Conservation (phyloP, 2,329 filamentous ascomycete species). For the Whalleya microplaca region DNA sequence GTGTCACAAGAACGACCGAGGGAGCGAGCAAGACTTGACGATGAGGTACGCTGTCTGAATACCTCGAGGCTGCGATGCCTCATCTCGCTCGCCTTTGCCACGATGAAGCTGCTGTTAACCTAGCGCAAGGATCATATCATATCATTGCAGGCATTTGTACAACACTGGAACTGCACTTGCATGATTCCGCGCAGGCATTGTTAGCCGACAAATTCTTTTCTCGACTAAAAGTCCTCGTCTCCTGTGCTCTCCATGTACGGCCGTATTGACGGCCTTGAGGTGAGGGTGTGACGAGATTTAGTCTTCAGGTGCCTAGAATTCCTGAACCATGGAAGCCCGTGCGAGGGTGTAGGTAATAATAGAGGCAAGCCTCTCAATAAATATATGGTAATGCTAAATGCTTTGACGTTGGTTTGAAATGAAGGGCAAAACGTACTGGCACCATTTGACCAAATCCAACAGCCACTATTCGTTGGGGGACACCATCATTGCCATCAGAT, state of each 20-base stretch:
- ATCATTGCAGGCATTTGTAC: conserved; percentile 8
- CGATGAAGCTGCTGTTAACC: conserved; percentile 5
- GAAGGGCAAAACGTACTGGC: not conserved
- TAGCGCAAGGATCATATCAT: not conserved
- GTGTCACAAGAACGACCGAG: not conserved
- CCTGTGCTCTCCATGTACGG: conserved; percentile 19
- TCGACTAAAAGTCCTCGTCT: conserved; percentile 8
- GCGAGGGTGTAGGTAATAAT: conserved; percentile 19
- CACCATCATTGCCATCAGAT: not conserved
- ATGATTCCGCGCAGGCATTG: conserved; percentile 3
- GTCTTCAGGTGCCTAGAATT: conserved; percentile 21
- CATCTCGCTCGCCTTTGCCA: not conserved
- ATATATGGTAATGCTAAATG: not conserved
- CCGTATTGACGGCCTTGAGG: conserved; percentile 21
- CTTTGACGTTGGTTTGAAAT: too few relatives aligned
- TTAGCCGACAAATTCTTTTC: conserved; percentile 9
- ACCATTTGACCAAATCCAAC: not conserved
- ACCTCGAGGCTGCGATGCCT: not conserved
- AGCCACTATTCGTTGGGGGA: not conserved
- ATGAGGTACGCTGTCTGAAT: not conserved
- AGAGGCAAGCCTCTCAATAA: not conserved
- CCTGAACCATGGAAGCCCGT: conserved; percentile 16
- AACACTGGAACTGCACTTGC: conserved; percentile 12
- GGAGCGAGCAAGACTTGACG: not conserved
- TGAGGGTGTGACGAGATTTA: conserved; percentile 20